Conservation (phyloP, 495 filamentous ascomycete genomes). For the Lichina pygmaea region DNA sequence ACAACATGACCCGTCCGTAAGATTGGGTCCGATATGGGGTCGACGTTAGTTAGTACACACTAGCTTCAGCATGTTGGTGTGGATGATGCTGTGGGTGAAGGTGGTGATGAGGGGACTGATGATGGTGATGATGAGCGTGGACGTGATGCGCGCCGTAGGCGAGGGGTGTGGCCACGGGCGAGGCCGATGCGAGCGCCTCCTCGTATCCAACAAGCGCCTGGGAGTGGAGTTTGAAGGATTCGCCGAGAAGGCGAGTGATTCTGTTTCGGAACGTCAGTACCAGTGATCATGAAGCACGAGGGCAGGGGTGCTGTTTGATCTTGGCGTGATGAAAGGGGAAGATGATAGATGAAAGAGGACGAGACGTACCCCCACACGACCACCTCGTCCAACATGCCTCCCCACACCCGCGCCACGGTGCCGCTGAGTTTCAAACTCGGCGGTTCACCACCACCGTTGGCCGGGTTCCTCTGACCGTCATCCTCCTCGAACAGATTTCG, state of each 20-base stretch:
- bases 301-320: background rate
- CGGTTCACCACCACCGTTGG: conserved; percentile 33
- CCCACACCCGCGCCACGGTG: conserved; percentile 84
- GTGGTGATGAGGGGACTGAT: background rate
- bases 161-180: background rate
- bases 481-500: conserved; percentile 78
- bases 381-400: conserved; percentile 93
- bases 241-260: conserved; percentile 92
- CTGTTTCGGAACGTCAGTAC: conserved; percentile 28
- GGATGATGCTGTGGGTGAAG: background rate
- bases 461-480: conserved; percentile 36
- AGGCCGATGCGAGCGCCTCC: conserved; percentile 25
- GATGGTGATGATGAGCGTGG: background rate
- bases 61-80: too few species aligned
- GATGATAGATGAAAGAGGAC: background rate
- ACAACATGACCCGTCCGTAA: too few species aligned
- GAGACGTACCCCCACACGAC: conserved; percentile 82
- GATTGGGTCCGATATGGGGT: too few species aligned
- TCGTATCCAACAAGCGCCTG: conserved; percentile 86
- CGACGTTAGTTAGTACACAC: too few species aligned
- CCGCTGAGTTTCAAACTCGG: conserved; percentile 46
- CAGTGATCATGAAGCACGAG: background rate
- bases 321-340: background rate
- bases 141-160: background rate
- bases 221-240: conserved; percentile 90